Conservation (phyloP, 331 rosid genomes). For the Saraca asoca region DNA sequence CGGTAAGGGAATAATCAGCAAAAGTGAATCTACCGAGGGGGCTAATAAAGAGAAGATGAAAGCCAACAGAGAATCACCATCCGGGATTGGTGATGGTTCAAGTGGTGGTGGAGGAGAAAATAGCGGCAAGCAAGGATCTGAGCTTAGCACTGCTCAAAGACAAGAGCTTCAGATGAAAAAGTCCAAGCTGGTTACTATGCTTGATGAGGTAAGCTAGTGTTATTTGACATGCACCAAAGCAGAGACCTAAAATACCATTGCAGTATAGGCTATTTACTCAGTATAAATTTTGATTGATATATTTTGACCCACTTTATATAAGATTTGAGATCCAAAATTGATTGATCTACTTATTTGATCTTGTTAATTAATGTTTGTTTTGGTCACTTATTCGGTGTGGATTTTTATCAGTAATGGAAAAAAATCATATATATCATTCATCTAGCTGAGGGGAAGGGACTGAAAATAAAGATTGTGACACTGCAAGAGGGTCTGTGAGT, state of each 20-base stretch:
- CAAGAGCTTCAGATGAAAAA: constrained; percentile 88
- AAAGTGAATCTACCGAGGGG: constrained; percentile 33
- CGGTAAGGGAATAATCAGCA: constrained; percentile 44
- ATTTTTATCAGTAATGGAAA: constrained; percentile 10
- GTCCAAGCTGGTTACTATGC: constrained; percentile 74
- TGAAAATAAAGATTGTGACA: constrained; percentile 35
- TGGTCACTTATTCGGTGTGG: neutral
- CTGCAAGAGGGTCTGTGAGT: constrained; percentile 35
- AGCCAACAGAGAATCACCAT: constrained; percentile 37
- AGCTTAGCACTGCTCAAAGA: constrained; percentile 62
- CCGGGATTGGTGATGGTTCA: constrained; percentile 36
- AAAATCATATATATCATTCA: neutral
- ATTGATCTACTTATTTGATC: too few relatives aligned
- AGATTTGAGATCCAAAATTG: too few relatives aligned
- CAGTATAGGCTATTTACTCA: neutral
- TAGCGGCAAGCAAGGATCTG: constrained; percentile 44
- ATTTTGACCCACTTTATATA: too few relatives aligned
- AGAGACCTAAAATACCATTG: neutral
- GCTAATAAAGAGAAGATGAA: constrained; percentile 40
- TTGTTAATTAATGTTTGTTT: too few relatives aligned
- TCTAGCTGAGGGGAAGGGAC: neutral
- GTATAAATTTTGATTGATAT: neutral
- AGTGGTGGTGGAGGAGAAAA: constrained; percentile 40
- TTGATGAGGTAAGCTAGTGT: constrained; percentile 60
- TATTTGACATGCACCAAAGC: constrained; percentile 8